Conservation (phyloP, 345 rosid genomes). For the Carallia brachiata region DNA sequence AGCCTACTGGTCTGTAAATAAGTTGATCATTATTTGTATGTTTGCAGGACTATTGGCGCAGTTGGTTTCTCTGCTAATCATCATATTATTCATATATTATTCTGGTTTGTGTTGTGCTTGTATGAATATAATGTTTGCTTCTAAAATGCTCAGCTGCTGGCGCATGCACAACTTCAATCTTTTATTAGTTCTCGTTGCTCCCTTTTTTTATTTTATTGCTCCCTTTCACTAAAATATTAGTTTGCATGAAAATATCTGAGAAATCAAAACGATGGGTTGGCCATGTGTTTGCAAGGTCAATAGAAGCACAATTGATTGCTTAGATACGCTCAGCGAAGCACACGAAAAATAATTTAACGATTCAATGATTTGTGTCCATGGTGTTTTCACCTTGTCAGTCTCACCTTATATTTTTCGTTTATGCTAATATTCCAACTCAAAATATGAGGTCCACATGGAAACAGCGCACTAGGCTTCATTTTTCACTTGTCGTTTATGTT, state of each 20-base stretch:
- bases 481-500: too few relatives aligned
- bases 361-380: too few relatives aligned
- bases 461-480: too few relatives aligned
- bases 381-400: too few relatives aligned
- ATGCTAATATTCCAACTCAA: not conserved
- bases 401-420: too few relatives aligned
- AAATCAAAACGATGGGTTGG: not conserved
- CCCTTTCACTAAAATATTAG: too few relatives aligned
- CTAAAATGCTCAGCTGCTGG: too few relatives aligned
- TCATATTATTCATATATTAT: not conserved
- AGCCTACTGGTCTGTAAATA: conserved; percentile 1
- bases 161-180: not conserved
- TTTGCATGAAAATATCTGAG: not conserved
- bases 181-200: not conserved
- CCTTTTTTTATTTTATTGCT: too few relatives aligned
- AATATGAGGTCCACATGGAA: too few relatives aligned
- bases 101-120: not conserved
- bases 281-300: not conserved
- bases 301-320: not conserved
- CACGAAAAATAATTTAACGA: too few relatives aligned
- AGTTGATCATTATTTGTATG: not conserved
- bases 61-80: not conserved
- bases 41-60: not conserved
- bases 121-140: too few relatives aligned
- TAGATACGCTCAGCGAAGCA: too few relatives aligned